Conservation (phyloP, 2,329 filamentous ascomycete species). For the Xenoacremonium recifei region DNA sequence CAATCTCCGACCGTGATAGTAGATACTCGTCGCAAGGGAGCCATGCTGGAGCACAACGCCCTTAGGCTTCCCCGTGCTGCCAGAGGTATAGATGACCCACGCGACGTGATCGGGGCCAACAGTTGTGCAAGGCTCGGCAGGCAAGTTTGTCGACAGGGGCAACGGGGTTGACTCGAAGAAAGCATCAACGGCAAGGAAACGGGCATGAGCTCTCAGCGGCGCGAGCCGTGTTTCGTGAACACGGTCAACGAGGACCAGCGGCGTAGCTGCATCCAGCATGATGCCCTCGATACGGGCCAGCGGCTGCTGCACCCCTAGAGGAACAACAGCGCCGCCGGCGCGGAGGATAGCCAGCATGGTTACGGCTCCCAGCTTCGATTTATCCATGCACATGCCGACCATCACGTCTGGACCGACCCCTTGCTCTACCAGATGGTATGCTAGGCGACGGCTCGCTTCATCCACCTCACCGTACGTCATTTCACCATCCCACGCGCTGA, state of each 20-base stretch:
- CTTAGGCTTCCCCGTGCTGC: slow-evolving; percentile 18
- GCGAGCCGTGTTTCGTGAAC: background rate
- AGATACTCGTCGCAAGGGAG: slow-evolving; percentile 1
- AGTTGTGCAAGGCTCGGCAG: background rate
- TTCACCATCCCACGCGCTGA: slow-evolving; percentile 43
- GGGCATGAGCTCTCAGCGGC: background rate
- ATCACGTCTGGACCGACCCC: slow-evolving; percentile 24
- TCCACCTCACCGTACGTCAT: slow-evolving; percentile 41
- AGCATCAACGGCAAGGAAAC: background rate
- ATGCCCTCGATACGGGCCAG: background rate
- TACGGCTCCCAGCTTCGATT: slow-evolving; percentile 34
- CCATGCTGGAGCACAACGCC: slow-evolving; percentile 17
- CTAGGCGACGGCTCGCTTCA: slow-evolving; percentile 19
- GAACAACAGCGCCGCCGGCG: slow-evolving; percentile 28
- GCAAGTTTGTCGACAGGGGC: background rate
- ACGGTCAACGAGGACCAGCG: background rate
- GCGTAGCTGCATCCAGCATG: background rate
- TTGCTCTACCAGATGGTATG: slow-evolving; percentile 35
- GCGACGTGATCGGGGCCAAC: slow-evolving; percentile 6
- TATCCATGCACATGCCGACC: slow-evolving; percentile 36
- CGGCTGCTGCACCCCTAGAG: slow-evolving; percentile 18
- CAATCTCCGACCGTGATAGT: background rate
- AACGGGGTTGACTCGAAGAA: background rate
- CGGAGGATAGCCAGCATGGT: slow-evolving; percentile 35
- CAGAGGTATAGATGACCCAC: slow-evolving; percentile 20